Conservation (phyloP, 495 filamentous ascomycete species). For the Tuber microsphaerosporum region DNA sequence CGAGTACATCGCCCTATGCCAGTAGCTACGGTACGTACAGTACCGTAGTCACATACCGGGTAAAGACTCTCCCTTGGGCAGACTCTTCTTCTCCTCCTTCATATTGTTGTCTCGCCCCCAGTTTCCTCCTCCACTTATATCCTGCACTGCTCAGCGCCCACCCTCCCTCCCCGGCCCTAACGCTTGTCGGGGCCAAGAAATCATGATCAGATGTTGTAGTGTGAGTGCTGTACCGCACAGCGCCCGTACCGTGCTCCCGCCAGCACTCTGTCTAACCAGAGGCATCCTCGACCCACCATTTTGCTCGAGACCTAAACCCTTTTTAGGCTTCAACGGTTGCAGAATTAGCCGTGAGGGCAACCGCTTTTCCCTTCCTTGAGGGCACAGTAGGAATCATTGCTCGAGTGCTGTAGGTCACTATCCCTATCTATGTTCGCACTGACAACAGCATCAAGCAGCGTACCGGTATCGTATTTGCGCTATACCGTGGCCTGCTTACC, state of each 20-base stretch:
- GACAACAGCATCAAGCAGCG: not conserved
- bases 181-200: not conserved
- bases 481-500: not conserved
- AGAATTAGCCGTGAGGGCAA: not conserved
- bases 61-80: not conserved
- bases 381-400: not conserved
- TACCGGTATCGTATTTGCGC: not conserved
- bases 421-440: not conserved
- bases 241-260: not conserved
- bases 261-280: not conserved
- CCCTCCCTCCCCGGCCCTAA: too few relatives aligned
- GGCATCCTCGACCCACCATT: not conserved
- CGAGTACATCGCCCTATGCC: not conserved
- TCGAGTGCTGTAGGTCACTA: not conserved
- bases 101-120: not conserved
- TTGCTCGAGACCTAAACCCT: not conserved
- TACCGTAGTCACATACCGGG: not conserved
- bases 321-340: slow-evolving; percentile 2
- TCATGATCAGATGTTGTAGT: not conserved
- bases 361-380: not conserved
- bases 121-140: not conserved
- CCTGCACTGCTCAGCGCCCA: not conserved
- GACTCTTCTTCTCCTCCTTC: not conserved
- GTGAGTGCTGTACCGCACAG: too few relatives aligned
- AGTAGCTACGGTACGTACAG: not conserved